phyloP scores from a whole-genome alignment of 345 rosid genomes.

The Moringa oleifera region DNA sequence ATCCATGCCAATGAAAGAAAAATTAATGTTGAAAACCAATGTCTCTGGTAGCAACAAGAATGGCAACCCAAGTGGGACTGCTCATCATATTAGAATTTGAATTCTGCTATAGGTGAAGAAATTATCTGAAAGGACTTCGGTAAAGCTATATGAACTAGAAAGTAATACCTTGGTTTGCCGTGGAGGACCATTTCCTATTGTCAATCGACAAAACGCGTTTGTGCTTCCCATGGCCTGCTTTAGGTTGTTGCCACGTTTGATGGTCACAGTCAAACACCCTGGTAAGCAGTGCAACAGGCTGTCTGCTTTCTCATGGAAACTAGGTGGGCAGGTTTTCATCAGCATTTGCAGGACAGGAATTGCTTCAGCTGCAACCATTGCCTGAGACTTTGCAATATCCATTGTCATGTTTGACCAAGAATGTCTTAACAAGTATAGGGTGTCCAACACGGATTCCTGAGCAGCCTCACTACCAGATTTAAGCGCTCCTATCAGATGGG shows the following conservation, averaged over 20 bases:
- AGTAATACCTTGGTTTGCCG: conserved; percentile 71
- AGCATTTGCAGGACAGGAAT: conserved; percentile 74
- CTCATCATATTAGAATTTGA: not conserved
- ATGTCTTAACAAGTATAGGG: conserved; percentile 65
- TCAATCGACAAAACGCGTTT: conserved; percentile 76
- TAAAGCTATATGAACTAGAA: not conserved
- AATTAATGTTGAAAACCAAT: not conserved
- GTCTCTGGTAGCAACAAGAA: not conserved
- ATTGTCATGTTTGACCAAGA: conserved; percentile 78
- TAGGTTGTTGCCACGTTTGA: conserved; percentile 76
- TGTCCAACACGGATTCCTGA: conserved; percentile 73
- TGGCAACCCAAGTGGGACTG: not conserved
- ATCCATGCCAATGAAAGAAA: not conserved
- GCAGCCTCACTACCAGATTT: conserved; percentile 70
- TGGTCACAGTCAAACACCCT: conserved; percentile 74
- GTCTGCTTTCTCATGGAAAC: conserved; percentile 84
- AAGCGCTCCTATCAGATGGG: conserved; percentile 75
- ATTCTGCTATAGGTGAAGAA: not conserved
- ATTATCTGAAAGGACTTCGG: not conserved
- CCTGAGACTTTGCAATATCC: conserved; percentile 75
- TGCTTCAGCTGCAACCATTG: conserved; percentile 82
- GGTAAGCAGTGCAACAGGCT: conserved; percentile 85
- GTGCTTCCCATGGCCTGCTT: conserved; percentile 78
- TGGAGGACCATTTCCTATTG: conserved; percentile 80
- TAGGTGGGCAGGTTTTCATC: conserved; percentile 80